Conservation (phyloP, 139 green algal genomes). For the Nannochloris sp. region DNA sequence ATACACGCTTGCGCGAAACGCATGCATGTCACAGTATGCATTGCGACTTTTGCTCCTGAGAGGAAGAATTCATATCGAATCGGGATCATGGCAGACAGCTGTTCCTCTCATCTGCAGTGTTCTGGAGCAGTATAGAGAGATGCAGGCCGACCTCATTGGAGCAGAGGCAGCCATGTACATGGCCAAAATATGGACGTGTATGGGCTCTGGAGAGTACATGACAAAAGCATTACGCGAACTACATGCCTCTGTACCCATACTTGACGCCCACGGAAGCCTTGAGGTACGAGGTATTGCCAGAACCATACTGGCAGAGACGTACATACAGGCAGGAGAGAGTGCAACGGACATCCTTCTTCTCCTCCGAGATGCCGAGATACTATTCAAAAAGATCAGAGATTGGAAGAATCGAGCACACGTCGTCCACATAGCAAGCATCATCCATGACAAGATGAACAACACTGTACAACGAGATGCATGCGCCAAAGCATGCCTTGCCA, state of each 20-base stretch:
- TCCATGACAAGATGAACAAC: neutral
- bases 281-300: constrained; percentile 22
- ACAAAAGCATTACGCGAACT: constrained; percentile 25
- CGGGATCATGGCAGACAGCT: constrained; percentile 23
- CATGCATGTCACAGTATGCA: constrained; percentile 19
- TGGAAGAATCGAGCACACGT: neutral
- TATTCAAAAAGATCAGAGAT: neutral
- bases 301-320: constrained; percentile 31
- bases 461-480: neutral
- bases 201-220: constrained; percentile 12
- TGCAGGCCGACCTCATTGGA: constrained; percentile 34
- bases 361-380: neutral
- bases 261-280: constrained; percentile 34
- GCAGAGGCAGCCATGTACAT: constrained; percentile 32
- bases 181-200: constrained; percentile 13
- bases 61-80: constrained; percentile 27
- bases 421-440: neutral
- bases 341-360: neutral
- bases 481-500: neutral
- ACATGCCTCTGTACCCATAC: constrained; percentile 26
- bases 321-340: constrained; percentile 15
- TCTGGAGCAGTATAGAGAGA: constrained; percentile 13
- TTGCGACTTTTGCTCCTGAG: constrained; percentile 41
- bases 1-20: constrained; percentile 12
- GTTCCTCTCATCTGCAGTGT: constrained; percentile 38